phyloP scores from a whole-genome alignment of 371 early-diverging fungal species.

The Funneliformis caledonium region DNA sequence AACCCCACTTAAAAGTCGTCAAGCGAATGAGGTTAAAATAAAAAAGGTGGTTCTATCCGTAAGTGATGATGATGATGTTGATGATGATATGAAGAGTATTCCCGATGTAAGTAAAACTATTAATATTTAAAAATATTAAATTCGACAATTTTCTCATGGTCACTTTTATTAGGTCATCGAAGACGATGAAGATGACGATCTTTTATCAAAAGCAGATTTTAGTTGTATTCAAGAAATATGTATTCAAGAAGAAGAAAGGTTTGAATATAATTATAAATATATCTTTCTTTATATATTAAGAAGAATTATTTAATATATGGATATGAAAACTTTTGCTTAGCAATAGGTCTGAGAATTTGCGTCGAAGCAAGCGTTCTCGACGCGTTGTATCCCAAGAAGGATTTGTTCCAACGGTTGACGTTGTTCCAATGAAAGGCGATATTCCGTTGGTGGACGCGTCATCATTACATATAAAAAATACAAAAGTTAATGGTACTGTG shows the following conservation, averaged over 20 bases:
- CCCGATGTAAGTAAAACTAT: conserved; percentile 1
- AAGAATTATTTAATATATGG: background rate
- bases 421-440: conserved; percentile 3
- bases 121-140: background rate
- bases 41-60: background rate
- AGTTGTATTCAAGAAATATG: background rate
- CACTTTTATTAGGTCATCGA: background rate
- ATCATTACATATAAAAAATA: too few relatives aligned
- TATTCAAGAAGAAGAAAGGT: background rate
- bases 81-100: background rate
- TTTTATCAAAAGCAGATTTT: background rate
- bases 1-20: background rate
- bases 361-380: conserved; percentile 21
- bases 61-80: background rate
- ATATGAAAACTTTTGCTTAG: background rate
- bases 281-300: background rate
- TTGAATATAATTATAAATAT: background rate
- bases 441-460: background rate
- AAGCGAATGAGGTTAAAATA: background rate
- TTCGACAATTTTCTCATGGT: background rate
- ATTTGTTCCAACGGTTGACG: conserved; percentile 15
- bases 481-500: background rate
- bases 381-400: background rate
- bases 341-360: background rate
- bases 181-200: conserved; percentile 29